phyloP scores from a whole-genome alignment of 352 stramenopile species.

The Globisporangium ultimum region DNA sequence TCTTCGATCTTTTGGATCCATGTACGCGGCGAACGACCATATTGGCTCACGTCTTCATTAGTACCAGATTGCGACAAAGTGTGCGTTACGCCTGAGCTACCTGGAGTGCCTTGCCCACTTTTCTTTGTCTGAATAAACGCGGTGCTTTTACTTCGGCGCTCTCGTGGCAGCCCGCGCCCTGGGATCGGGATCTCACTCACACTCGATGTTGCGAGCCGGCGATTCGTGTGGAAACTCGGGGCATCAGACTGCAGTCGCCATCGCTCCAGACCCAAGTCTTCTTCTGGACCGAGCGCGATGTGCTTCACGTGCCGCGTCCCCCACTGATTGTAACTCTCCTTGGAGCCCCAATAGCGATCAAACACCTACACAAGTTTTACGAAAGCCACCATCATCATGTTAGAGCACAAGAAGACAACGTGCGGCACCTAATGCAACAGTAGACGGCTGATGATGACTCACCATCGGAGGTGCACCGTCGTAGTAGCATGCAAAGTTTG shows the following conservation, averaged over 20 bases:
- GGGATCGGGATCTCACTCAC: slow-evolving; percentile 14
- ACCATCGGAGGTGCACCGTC: slow-evolving; percentile 27
- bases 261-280: slow-evolving; percentile 33
- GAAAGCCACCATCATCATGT: not conserved
- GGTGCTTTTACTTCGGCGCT: slow-evolving; percentile 72
- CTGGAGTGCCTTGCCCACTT: slow-evolving; percentile 9
- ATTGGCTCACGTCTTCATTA: slow-evolving; percentile 39
- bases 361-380: slow-evolving; percentile 15
- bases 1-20: slow-evolving; percentile 81
- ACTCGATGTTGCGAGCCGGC: slow-evolving; percentile 7
- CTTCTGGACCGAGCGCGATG: slow-evolving; percentile 23
- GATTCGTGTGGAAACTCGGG: slow-evolving; percentile 8
- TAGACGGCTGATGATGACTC: no score
- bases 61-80: slow-evolving; percentile 6
- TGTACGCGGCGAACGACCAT: slow-evolving; percentile 53
- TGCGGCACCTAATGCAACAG: no score
- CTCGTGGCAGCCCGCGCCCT: slow-evolving; percentile 20
- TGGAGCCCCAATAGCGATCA: slow-evolving; percentile 66
- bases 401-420: not conserved
- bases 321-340: slow-evolving; percentile 60
- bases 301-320: slow-evolving; percentile 41
- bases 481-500: slow-evolving; percentile 59
- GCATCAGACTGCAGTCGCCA: slow-evolving; percentile 37
- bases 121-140: slow-evolving; percentile 45
- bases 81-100: slow-evolving; percentile 11